phyloP scores from a whole-genome alignment of 768 basidiomycete species.

The Leccinum ochraceum region DNA sequence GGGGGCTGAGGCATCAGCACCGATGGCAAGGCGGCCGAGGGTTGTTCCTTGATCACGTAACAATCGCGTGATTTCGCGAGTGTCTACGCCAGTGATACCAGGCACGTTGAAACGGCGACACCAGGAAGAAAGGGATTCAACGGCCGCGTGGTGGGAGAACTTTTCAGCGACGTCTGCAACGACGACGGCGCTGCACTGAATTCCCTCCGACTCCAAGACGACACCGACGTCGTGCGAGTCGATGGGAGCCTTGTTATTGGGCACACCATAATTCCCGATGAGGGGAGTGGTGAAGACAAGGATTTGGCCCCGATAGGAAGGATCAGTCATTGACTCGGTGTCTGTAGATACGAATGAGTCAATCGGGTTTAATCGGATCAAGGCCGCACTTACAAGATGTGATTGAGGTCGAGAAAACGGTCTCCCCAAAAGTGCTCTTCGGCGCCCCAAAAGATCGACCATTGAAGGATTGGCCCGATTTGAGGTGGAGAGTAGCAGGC shows the following conservation, averaged over 20 bases:
- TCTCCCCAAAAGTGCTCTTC: constrained; percentile 90
- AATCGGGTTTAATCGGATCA: constrained; percentile 9
- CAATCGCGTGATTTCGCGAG: constrained; percentile 91
- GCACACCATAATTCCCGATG: constrained; percentile 99
- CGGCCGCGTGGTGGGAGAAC: constrained; percentile 92
- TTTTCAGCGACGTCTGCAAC: constrained; percentile 94
- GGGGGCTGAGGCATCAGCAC: constrained; percentile 63
- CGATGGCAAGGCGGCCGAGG: constrained; percentile 86
- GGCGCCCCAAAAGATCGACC: constrained; percentile 90
- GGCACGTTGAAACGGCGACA: constrained; percentile 87
- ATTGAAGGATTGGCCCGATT: constrained; percentile 89
- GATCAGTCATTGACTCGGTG: constrained; percentile 99
- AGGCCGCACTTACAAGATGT: constrained; percentile 77
- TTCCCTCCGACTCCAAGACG: constrained; percentile 81
- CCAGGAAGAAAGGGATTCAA: constrained; percentile 91
- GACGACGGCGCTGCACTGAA: constrained; percentile 91
- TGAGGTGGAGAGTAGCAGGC: constrained; percentile 89
- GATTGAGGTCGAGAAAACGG: constrained; percentile 98
- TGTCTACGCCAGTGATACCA: constrained; percentile 96
- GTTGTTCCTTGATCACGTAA: constrained; percentile 98
- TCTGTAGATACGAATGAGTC: constrained; percentile 50
- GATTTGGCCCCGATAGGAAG: constrained; percentile 97
- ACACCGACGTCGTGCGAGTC: constrained; percentile 83
- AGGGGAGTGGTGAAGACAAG: constrained; percentile 98
- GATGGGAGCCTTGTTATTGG: constrained; percentile 69